Evolutionary conservation across 208 protist species (phyloP), one percentile per base, ranked within the genome.

Genomic region (Acanthamoeba royreba): DNA sequence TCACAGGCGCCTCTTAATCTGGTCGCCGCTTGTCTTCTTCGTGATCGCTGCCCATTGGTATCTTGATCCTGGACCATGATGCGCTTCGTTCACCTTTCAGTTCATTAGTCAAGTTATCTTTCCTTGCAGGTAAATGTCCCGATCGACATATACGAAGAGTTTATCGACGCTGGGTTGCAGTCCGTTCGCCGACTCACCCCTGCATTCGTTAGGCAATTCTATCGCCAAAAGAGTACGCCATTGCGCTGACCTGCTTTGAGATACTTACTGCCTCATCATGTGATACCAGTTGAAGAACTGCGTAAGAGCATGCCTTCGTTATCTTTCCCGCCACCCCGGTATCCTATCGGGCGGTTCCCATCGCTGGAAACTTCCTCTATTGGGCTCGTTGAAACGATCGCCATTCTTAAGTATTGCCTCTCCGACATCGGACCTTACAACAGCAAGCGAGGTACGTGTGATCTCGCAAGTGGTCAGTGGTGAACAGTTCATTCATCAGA

Each of bases 111-210:
- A 9, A 35, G 13, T 47, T 86, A 22, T 86, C 9, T 40, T 15
- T 47, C 33, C n/a, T 11, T 47, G 33, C n/a, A 22, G 9, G 81
- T 89, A 11, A 43, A 22, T 19, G 81, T 43, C 3, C 81, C 81
- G 7, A 89, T 89, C 33, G 43, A 11, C 47, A 89, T 89, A 11
- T 61, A 89, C 52, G 81, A 89, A 11, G 81, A 89, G 52, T 89
- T 89, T 35, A 22, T 89, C 28, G 81, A 40, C 31, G 81, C 81
- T 7, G 81, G 81, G 1, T 33, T 89, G 33, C 17, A 11, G 25
- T 63, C 49, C 0, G 81, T 89, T 2, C 45, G 81, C 28, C 45
- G 52, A 4, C 81, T 89, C 52, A 45, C 81, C 35, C 81, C 81
- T 8, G 28, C 28, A 15, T 66, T 89, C 33, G 49, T 89, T 9